Evolutionary conservation across 2,329 filamentous ascomycete species (phyloP).

Genomic region (Macrophomina tecta): DNA sequence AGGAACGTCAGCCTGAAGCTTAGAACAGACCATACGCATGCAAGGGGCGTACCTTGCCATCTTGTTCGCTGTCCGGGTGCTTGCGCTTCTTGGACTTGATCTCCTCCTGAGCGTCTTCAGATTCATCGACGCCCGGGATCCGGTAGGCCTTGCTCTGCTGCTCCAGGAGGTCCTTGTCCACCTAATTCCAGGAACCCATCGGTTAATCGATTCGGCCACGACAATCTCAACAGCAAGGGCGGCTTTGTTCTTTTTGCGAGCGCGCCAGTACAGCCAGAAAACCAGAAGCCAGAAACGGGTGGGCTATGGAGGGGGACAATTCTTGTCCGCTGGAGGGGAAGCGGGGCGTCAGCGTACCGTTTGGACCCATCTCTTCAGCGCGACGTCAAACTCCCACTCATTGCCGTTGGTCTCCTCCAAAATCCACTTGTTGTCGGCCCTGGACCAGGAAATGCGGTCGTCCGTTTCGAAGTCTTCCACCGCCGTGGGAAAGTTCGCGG

Average conservation of each 20-base stretch:
- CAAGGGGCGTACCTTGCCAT: conserved; percentile 2
- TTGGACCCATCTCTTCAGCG: conserved; percentile 76
- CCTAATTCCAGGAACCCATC: conserved; percentile 47
- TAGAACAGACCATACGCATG: conserved; percentile 37
- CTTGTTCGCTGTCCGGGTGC: conserved; percentile 7
- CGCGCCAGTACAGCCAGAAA: conserved; percentile 31
- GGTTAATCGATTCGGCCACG: conserved; percentile 36
- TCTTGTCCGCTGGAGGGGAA: conserved; percentile 24
- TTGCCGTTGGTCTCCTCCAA: conserved; percentile 52
- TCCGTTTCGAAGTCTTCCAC: conserved; percentile 33
- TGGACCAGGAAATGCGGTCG: conserved; percentile 35
- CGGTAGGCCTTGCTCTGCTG: conserved; percentile 68
- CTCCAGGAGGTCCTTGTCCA: conserved; percentile 65
- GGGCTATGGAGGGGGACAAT: conserved; percentile 31
- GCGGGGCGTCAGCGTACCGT: conserved; percentile 52
- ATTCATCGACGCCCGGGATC: conserved; percentile 57
- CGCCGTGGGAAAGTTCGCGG: conserved; percentile 29
- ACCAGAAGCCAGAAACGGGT: conserved; percentile 29
- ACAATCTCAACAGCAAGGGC: conserved; percentile 17
- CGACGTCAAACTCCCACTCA: conserved; percentile 82
- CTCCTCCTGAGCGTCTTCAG: conserved; percentile 1
- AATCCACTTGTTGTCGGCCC: conserved; percentile 38
- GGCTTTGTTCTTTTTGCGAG: background rate
- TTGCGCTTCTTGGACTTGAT: conserved; percentile 16
- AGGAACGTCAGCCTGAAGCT: conserved; percentile 33